A percentile compares a stretch with the other conserved stretches of the same genome.
phyloP scores from a whole-genome alignment of 1,284 basidiomycete genomes.

The Cryptococcus depauperatus region DNA sequence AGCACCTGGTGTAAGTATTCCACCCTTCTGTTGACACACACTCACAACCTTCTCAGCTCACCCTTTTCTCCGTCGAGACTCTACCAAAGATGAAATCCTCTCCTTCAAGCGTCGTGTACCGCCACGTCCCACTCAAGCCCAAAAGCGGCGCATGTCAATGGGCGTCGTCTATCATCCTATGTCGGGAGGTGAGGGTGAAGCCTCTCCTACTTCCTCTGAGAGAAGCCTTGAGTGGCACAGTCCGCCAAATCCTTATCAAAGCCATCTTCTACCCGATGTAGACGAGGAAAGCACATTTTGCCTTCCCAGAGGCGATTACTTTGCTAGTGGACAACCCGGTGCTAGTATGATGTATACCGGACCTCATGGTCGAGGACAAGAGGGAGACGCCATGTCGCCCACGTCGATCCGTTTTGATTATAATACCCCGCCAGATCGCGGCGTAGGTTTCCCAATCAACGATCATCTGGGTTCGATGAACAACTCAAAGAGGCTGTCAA shows the following conservation, averaged over 20 bases:
- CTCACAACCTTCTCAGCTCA: constrained; percentile 55
- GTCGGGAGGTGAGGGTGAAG: constrained; percentile 4
- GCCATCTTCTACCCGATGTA: constrained; percentile 14
- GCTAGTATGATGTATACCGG: too few relatives aligned
- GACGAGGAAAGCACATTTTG: constrained; percentile 12
- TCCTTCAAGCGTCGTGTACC: constrained; percentile 87
- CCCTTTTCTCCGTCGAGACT: constrained; percentile 75
- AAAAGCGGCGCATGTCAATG: constrained; percentile 48
- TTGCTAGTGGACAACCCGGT: too few relatives aligned
- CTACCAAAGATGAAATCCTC: constrained; percentile 72
- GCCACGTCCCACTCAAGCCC: constrained; percentile 71
- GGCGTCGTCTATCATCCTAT: not conserved
- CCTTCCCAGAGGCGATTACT: not conserved
- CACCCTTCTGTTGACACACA: not conserved
- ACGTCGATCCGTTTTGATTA: constrained; percentile 3
- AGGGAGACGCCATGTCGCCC: not conserved
- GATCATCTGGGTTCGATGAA: not conserved
- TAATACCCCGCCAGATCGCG: not conserved
- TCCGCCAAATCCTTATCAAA: constrained; percentile 22
- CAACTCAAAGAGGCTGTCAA: not conserved
- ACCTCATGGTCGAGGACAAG: not conserved
- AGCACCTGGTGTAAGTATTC: constrained; percentile 86
- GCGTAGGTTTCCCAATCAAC: not conserved
- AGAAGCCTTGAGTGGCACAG: constrained; percentile 12
- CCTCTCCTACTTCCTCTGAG: constrained; percentile 21